Evolutionary conservation across 108 stramenopile species (phyloP).

Genomic region (Cyclotella sp.): DNA sequence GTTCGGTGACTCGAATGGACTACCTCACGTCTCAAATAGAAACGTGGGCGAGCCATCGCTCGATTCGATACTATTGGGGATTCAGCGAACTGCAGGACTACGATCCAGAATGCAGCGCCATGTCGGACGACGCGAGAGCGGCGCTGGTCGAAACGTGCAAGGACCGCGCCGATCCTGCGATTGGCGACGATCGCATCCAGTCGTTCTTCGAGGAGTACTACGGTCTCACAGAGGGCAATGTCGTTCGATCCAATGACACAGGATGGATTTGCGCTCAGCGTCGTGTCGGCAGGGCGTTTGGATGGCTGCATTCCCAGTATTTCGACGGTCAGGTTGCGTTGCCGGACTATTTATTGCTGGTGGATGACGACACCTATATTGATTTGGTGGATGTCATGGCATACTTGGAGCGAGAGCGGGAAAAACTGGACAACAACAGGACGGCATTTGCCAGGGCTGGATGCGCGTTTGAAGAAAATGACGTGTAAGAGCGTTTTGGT

Average conservation of each 20-base stretch:
- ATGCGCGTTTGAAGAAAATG: constrained; percentile 16
- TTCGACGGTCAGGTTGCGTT: background rate
- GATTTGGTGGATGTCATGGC: constrained; percentile 10
- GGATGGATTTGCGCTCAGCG: constrained; percentile 52
- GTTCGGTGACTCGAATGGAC: constrained; percentile 15
- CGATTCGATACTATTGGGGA: constrained; percentile 16
- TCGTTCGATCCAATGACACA: constrained; percentile 9
- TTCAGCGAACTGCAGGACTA: constrained; percentile 26
- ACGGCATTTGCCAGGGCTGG: constrained; percentile 11
- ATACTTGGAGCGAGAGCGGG: constrained; percentile 5
- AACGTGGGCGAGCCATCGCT: constrained; percentile 22
- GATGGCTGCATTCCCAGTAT: constrained; percentile 29
- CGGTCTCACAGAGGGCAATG: constrained; percentile 3
- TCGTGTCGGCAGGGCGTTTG: constrained; percentile 24
- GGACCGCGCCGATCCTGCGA: background rate
- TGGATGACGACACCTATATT: constrained; percentile 23
- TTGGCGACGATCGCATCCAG: background rate
- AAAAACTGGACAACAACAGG: background rate
- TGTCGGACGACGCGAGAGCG: background rate
- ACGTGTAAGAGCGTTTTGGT: background rate
- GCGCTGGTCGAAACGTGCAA: background rate
- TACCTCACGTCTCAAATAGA: constrained; percentile 26
- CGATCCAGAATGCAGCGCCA: background rate
- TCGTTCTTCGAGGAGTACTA: constrained; percentile 3
- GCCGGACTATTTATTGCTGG: constrained; percentile 5